Evolutionary conservation across 352 stramenopile species (phyloP).

Genomic region (Phytophthora hybrid): DNA sequence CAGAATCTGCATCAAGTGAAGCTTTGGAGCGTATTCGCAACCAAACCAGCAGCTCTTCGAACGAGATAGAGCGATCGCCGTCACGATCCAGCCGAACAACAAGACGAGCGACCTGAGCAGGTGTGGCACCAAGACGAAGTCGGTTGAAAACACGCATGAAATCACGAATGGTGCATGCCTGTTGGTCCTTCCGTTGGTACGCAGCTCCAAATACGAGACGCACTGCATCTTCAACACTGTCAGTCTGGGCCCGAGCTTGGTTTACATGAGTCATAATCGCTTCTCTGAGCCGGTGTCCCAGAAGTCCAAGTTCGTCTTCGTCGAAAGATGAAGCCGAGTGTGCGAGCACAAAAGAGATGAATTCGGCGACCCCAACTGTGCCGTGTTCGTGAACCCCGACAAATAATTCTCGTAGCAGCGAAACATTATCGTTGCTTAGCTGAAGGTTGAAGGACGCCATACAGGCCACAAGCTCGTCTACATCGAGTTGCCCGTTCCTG

Average conservation of each 20-base stretch:
- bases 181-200: slow-evolving; percentile 41
- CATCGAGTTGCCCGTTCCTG: slow-evolving; percentile 58
- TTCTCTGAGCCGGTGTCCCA: slow-evolving; percentile 58
- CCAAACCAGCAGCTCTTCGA: slow-evolving; percentile 77
- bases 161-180: slow-evolving; percentile 35
- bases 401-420: slow-evolving; percentile 68
- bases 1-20: not conserved
- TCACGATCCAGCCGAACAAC: slow-evolving; percentile 65
- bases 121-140: slow-evolving; percentile 53
- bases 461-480: slow-evolving; percentile 61
- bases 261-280: slow-evolving; percentile 52
- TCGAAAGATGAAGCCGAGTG: slow-evolving; percentile 24
- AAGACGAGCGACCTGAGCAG: slow-evolving; percentile 60
- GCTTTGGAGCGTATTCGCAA: slow-evolving; percentile 47
- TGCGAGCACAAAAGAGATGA: slow-evolving; percentile 78
- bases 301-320: slow-evolving; percentile 58
- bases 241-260: slow-evolving; percentile 38
- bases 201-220: slow-evolving; percentile 59
- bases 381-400: slow-evolving; percentile 38
- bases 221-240: slow-evolving; percentile 63
- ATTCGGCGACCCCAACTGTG: slow-evolving; percentile 66
- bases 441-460: slow-evolving; percentile 59
- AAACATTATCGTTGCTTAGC: slow-evolving; percentile 50
- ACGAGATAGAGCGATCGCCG: slow-evolving; percentile 63
- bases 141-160: slow-evolving; percentile 53